phyloP scores from a whole-genome alignment of 164 flowering plant genomes.

The Tetrastigma voinierianum region DNA sequence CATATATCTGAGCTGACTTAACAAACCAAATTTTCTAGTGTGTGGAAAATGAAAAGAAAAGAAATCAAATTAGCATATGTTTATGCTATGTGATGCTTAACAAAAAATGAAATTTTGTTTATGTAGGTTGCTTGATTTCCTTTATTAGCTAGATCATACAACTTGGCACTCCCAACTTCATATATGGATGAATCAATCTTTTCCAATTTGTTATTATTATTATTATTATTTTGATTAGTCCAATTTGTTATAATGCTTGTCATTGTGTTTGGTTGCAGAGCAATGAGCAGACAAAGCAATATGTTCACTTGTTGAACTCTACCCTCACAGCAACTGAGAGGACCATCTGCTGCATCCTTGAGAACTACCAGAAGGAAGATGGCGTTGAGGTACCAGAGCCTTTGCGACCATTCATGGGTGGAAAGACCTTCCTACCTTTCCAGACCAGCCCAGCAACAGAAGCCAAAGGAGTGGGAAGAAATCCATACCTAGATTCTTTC shows the following conservation, averaged over 20 bases:
- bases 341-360: constrained; percentile 90
- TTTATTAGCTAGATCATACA: neutral
- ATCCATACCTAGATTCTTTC: constrained; percentile 35
- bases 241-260: constrained; percentile 2
- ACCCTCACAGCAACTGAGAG: constrained; percentile 96
- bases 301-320: constrained; percentile 84
- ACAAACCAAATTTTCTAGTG: no score
- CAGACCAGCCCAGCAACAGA: constrained; percentile 40
- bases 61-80: no score
- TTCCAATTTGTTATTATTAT: neutral
- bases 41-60: no score
- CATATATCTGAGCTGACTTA: no score
- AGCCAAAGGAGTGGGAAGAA: constrained; percentile 77
- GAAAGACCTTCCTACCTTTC: constrained; percentile 76
- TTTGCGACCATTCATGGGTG: constrained; percentile 71
- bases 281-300: constrained; percentile 79
- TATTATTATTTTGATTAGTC: no score
- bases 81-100: no score
- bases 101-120: no score
- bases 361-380: constrained; percentile 86
- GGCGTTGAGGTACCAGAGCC: constrained; percentile 78
- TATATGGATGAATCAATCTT: neutral
- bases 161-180: no score
- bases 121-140: neutral
- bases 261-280: constrained; percentile 41